phyloP scores from a whole-genome alignment of 441 rosid species.

The Pelargonium exstipulatum region DNA sequence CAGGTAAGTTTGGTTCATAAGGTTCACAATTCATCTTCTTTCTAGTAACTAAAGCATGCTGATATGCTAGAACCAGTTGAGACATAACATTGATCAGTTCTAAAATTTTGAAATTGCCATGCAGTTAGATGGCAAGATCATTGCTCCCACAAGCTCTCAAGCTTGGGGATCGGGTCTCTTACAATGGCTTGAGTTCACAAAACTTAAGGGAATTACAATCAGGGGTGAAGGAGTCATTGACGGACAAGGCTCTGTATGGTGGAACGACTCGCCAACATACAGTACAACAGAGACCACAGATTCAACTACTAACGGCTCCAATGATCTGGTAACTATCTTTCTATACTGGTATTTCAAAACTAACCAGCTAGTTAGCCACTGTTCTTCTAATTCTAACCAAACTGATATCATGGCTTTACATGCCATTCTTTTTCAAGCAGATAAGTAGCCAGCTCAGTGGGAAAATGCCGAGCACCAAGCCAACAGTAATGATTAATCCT shows the following conservation, averaged over 20 bases:
- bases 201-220: constrained; percentile 42
- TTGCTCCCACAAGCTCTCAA: constrained; percentile 50
- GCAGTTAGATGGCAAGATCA: constrained; percentile 64
- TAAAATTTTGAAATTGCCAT: not conserved
- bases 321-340: constrained; percentile 21
- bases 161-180: constrained; percentile 50
- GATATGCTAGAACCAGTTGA: not conserved
- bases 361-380: not conserved
- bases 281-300: constrained; percentile 23
- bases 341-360: not conserved
- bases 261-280: constrained; percentile 38
- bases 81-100: not conserved
- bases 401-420: not conserved
- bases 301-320: constrained; percentile 17
- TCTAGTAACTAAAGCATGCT: constrained; percentile 1
- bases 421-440: constrained; percentile 29
- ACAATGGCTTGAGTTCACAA: constrained; percentile 57
- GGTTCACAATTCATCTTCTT: not conserved
- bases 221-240: constrained; percentile 54
- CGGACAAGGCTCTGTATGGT: constrained; percentile 62
- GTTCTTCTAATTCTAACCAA: no score
- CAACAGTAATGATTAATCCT: constrained; percentile 55
- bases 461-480: constrained; percentile 81
- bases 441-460: constrained; percentile 47
- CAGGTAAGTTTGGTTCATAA: constrained; percentile 34